Conservation (phyloP, 177 flowering plant genomes). For the Tripterygium wilfordii region DNA sequence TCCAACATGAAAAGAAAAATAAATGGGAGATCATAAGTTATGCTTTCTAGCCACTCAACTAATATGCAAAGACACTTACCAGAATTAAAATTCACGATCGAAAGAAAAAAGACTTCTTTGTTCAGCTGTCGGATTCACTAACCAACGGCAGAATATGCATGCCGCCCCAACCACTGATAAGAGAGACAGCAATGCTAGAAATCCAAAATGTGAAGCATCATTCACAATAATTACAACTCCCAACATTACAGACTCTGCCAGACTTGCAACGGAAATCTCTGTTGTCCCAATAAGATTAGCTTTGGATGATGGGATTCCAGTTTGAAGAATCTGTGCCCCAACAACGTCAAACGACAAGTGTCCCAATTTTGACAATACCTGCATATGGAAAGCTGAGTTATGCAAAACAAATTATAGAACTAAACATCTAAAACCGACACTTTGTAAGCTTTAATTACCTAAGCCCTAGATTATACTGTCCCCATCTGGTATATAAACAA, state of each 20-base stretch:
- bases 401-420: too few relatives aligned
- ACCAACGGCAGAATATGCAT: constrained; percentile 80
- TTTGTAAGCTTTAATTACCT: too few relatives aligned
- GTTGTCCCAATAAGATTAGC: constrained; percentile 92
- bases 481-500: too few relatives aligned
- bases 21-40: too few relatives aligned
- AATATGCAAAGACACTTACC: too few relatives aligned
- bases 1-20: too few relatives aligned
- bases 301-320: constrained; percentile 88
- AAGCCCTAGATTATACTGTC: too few relatives aligned
- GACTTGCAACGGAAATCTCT: constrained; percentile 86
- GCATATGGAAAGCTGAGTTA: constrained; percentile 9
- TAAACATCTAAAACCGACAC: too few relatives aligned
- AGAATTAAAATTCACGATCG: constrained; percentile 40
- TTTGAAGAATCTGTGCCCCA: constrained; percentile 94
- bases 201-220: constrained; percentile 86
- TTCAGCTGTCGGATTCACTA: constrained; percentile 78
- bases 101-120: constrained; percentile 74
- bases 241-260: constrained; percentile 88
- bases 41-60: too few relatives aligned
- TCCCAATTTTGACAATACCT: constrained; percentile 93
- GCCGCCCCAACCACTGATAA: constrained; percentile 89
- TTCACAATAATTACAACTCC: constrained; percentile 92
- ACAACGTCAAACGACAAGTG: constrained; percentile 97
- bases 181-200: constrained; percentile 77